Evolutionary conservation across 2,329 filamentous ascomycete genomes (phyloP).

Genomic region (Thielaviopsis euricoi): DNA sequence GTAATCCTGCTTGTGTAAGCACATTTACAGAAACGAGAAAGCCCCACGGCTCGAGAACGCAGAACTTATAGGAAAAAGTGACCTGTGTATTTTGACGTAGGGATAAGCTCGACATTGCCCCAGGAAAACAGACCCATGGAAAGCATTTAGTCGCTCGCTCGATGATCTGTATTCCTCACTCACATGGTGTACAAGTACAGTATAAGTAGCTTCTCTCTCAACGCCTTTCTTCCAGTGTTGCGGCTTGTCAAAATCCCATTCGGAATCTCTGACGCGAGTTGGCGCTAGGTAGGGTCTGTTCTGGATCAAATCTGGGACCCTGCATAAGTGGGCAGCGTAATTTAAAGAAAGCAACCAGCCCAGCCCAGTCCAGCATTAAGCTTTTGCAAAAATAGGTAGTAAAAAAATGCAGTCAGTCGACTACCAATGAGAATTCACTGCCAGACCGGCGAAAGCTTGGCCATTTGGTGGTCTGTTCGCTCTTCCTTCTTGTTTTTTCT

Average conservation of each 20-base stretch:
- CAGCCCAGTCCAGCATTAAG: neutral
- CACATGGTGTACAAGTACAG: too few relatives aligned
- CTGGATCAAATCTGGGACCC: neutral
- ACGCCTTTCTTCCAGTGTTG: too few relatives aligned
- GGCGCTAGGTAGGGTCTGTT: neutral
- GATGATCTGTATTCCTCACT: too few relatives aligned
- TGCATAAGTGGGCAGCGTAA: constrained; percentile 1
- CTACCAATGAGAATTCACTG: neutral
- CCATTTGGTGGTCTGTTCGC: neutral
- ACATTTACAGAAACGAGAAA: too few relatives aligned
- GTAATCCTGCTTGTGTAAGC: too few relatives aligned
- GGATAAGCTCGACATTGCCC: too few relatives aligned
- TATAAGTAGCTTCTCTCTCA: too few relatives aligned
- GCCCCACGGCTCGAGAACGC: too few relatives aligned
- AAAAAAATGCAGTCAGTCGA: neutral
- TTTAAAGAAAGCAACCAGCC: neutral
- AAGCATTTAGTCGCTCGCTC: too few relatives aligned
- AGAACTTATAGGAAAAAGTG: too few relatives aligned
- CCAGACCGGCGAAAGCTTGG: neutral
- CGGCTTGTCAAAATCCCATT: neutral
- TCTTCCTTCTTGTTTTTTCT: neutral
- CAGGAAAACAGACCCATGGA: too few relatives aligned
- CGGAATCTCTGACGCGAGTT: neutral
- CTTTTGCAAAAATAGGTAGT: neutral
- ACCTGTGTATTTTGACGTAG: too few relatives aligned